Evolutionary conservation across 176 grass and related monocot species (phyloP).

Genomic region (Oryza coarctata): DNA sequence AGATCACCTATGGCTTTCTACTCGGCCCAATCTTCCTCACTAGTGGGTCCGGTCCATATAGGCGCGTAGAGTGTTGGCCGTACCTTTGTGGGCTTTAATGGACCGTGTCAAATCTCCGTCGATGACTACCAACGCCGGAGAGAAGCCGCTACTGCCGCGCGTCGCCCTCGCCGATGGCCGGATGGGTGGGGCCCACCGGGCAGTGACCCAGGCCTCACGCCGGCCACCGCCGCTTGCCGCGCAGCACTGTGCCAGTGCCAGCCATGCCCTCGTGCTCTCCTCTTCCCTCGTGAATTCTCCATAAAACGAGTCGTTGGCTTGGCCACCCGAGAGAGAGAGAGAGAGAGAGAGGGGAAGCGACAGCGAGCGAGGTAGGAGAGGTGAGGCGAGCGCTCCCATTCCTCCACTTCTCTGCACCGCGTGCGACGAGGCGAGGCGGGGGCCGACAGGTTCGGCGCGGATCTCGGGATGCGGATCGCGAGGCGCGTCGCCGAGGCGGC

Average conservation of each 20-base stretch:
- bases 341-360: neutral
- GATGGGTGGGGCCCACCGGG: neutral
- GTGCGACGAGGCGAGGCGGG: neutral
- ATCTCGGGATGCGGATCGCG: conserved; percentile 39
- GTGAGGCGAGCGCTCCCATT: neutral
- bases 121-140: too few species aligned
- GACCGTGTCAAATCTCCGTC: too few species aligned
- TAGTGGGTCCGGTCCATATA: neutral
- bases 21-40: neutral
- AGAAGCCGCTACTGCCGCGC: too few species aligned
- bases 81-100: neutral
- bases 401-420: neutral
- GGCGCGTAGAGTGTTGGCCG: neutral
- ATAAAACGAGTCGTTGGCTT: neutral
- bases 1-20: too few species aligned
- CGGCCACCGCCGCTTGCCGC: conserved; percentile 27
- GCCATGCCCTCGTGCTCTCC: conserved; percentile 21
- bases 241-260: neutral
- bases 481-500: neutral
- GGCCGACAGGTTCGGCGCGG: neutral
- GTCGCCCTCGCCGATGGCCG: neutral
- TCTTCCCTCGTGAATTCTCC: neutral
- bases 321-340: neutral
- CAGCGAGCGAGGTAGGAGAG: too few species aligned
- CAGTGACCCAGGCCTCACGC: neutral